Base-by-base conservation (phyloP, 2,329 filamentous ascomycete genomes). In the Aureobasidium pullulans region DNA sequence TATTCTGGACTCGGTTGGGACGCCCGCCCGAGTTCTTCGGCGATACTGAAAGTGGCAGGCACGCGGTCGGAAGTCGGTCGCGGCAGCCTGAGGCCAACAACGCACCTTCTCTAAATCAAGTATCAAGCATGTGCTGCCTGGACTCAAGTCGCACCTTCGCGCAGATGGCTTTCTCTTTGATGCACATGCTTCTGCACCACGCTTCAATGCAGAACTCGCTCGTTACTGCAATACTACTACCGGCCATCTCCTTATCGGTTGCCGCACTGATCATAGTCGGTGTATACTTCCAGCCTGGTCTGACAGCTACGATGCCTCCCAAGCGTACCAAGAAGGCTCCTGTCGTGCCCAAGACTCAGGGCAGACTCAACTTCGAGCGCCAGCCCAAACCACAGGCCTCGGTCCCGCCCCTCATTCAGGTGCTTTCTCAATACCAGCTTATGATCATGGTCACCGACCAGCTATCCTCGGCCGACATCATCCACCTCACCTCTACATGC, bases 391-490 rank as follows among this genome's bases (percentile, higher is more conserved):
- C 29, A n/a, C 39, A 57, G 40, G 29, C 40, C 10, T 16, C 40
- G 3, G 13, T 36, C 31, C 37, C 52, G 1, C 42, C 52, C 8
- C 52, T 57, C 52, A 29, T 46, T 15, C 39, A 57, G 10, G 8
- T 57, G 0, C 52, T 57, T 4, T 57, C 52, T 28, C 52, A 57
- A 11, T 57, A 57, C 19, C 16, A 57, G 32, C 42, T 57, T 11
- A 57, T 57, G 52, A 34, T 44, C 36, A 57, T 57, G 52, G 42
- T 57, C 16, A 57, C 52, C 40, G 23, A 46, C 6, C 52, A 46
- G 11, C 52, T 58, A 13, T 60, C 60, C 3, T 57, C 59, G 13
- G 62, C 62, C 10, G 62, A 63, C 57, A 42, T 63, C 29, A 23
- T 62, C 8, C 60, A 63, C 31, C 62, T 63, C 6, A 60, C 56